Base-by-base conservation (phyloP, 2,329 filamentous ascomycete genomes). In the Stemphylium lycopersici region DNA sequence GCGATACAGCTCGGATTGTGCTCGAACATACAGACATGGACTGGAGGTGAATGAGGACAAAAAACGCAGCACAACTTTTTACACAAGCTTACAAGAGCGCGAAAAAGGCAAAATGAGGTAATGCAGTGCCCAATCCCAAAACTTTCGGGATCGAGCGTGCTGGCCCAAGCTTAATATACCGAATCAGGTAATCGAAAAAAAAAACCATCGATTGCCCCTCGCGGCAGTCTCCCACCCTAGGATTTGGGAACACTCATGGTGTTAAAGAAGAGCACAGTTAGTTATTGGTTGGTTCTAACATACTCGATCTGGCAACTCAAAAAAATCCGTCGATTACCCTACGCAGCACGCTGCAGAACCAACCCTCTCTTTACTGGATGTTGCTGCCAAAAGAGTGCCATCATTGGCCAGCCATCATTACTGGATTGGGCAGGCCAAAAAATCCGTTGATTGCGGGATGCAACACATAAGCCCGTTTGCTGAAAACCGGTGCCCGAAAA, bases 1-100 rank as follows among this genome's bases (percentile, higher is more conserved):
- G 75, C 64, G 59, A 69, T 45, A 63, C 65, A 65, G 63, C 66
- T 70, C 66, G 72, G 61, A 68, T 29, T 16, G 69, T 63, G 47
- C 52, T 65, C 22, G 62, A 66, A 52, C 65, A 71, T 59, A 63
- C 54, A 67, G 71, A 71, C 71, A 74, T 74, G 41, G 62, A 59
- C 56, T 20, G 32, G 22, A 22, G 5, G 31, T 37, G n/a, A n/a
- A 8, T 15, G 11, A 22, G 34, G 26, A 41, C 36, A 10, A 41
- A 40, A 16, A 20, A 33, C 24, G 33, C 29, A 45, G n/a, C 6
- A 29, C 22, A 18, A 24, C 24, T n/a, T 15, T 26, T 40, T 24
- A 12, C 15, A 26, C 24, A 22, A 22, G 32, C 10, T 18, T 11
- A 18, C 22, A 47, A 15, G 11, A 20, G 18, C 29, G 31, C 31